phyloP scores from a whole-genome alignment of 768 basidiomycete genomes.

The Pleurotus djamor region DNA sequence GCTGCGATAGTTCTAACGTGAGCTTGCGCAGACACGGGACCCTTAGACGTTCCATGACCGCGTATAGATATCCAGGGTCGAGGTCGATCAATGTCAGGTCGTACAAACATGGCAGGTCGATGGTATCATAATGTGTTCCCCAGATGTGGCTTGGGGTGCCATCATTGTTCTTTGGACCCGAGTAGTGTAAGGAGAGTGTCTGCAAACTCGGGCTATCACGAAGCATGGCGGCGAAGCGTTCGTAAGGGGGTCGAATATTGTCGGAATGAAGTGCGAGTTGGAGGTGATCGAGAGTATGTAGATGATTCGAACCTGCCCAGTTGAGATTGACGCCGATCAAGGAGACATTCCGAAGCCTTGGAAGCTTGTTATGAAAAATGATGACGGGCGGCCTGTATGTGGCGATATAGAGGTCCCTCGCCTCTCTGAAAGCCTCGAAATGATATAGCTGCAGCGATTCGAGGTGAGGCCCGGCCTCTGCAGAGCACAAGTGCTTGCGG shows the following conservation, averaged over 20 bases:
- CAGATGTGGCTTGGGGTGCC: constrained; percentile 33
- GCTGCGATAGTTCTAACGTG: constrained; percentile 50
- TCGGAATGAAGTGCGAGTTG: constrained; percentile 62
- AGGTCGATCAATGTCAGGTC: constrained; percentile 53
- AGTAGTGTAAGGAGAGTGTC: constrained; percentile 54
- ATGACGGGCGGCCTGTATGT: constrained; percentile 59
- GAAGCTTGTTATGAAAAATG: constrained; percentile 52
- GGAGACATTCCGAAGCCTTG: constrained; percentile 50
- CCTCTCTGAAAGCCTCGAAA: constrained; percentile 52
- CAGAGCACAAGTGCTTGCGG: constrained; percentile 44
- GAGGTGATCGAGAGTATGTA: constrained; percentile 44
- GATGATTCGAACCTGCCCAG: constrained; percentile 50
- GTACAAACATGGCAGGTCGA: constrained; percentile 33
- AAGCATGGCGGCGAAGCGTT: constrained; percentile 55
- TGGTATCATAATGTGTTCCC: constrained; percentile 27
- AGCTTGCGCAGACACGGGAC: constrained; percentile 44
- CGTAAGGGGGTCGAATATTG: constrained; percentile 53
- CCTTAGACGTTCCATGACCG: constrained; percentile 41
- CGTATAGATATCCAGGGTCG: constrained; percentile 51
- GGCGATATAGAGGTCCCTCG: constrained; percentile 49
- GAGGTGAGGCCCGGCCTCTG: constrained; percentile 52
- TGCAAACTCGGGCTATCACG: constrained; percentile 42
- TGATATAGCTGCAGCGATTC: constrained; percentile 56
- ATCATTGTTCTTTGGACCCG: constrained; percentile 42
- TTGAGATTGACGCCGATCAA: constrained; percentile 67